phyloP scores from a whole-genome alignment of 352 stramenopile species.

The Phytopythium chamaehyphon region DNA sequence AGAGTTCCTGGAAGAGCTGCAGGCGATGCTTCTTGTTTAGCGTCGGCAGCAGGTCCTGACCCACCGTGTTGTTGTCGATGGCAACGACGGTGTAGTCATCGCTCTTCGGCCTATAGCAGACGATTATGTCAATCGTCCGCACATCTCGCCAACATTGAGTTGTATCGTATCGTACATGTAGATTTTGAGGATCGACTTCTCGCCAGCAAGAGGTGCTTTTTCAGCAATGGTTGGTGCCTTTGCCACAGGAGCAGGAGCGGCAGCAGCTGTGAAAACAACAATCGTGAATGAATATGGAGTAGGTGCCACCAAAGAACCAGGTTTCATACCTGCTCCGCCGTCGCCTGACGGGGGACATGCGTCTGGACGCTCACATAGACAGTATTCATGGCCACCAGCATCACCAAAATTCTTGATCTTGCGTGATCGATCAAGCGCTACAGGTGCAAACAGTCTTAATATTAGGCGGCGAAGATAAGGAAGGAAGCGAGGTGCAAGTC shows the following conservation, averaged over 20 bases:
- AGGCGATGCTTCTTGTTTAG: constrained; percentile 86
- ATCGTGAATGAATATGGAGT: no score
- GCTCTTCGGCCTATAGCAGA: constrained; percentile 64
- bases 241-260: constrained; percentile 10
- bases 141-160: no score
- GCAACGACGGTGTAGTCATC: constrained; percentile 88
- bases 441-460: background rate
- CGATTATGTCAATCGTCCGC: background rate
- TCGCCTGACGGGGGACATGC: constrained; percentile 73
- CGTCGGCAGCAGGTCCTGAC: constrained; percentile 79
- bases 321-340: constrained; percentile 27
- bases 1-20: constrained; percentile 83
- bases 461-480: constrained; percentile 1
- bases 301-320: no score
- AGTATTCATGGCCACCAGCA: constrained; percentile 82
- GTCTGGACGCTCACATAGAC: constrained; percentile 81
- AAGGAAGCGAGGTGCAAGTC: background rate
- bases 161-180: constrained; percentile 74
- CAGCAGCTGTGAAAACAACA: constrained; percentile 13
- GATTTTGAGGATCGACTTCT: constrained; percentile 87
- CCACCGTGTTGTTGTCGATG: constrained; percentile 72
- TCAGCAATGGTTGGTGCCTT: constrained; percentile 27
- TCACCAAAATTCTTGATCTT: constrained; percentile 92
- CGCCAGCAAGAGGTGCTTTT: constrained; percentile 46
- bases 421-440: constrained; percentile 75